A percentile compares a stretch with the other conserved stretches of the same genome.
These are phyloP conservation scores for Salix purpurea DNA, from an alignment of 345 rosid species.

Conservation along the genomic window DNA sequence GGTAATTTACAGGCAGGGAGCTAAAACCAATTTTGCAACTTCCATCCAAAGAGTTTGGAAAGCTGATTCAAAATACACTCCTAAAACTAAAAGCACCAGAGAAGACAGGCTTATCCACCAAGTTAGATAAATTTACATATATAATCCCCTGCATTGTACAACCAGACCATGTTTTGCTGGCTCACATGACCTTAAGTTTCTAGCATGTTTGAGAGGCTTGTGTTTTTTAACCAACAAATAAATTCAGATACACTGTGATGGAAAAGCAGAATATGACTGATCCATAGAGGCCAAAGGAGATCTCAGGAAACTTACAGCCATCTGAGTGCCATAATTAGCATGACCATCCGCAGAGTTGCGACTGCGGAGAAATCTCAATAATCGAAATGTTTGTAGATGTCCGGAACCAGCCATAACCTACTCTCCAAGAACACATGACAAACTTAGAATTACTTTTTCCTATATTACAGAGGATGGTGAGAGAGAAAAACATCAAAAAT, in stretches of 20 bases:
- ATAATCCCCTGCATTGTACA: background rate
- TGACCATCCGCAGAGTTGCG: conserved; percentile 78
- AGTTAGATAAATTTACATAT: background rate
- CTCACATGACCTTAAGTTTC: background rate
- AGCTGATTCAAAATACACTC: background rate
- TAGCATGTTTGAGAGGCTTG: background rate
- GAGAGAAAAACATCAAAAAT: background rate
- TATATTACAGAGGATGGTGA: background rate
- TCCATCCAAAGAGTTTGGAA: background rate
- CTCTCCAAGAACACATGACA: conserved; percentile 13
- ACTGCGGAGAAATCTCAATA: conserved; percentile 76
- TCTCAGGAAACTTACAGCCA: conserved; percentile 61
- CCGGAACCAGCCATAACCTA: conserved; percentile 99
- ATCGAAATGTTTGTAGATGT: conserved; percentile 73
- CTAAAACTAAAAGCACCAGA: background rate
- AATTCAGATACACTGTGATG: background rate
- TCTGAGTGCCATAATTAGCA: conserved; percentile 83
- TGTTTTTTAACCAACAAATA: background rate
- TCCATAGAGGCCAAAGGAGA: background rate
- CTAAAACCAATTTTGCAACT: background rate
- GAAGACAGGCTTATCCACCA: background rate
- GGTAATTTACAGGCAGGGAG: background rate
- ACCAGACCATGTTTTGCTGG: background rate
- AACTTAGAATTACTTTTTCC: conserved; percentile 10
- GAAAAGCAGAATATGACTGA: background rate